Evolutionary conservation across 192 early-diverging fungal species (phyloP), one percentile per base, ranked within the genome.

Genomic region (Podila clonocystis): DNA sequence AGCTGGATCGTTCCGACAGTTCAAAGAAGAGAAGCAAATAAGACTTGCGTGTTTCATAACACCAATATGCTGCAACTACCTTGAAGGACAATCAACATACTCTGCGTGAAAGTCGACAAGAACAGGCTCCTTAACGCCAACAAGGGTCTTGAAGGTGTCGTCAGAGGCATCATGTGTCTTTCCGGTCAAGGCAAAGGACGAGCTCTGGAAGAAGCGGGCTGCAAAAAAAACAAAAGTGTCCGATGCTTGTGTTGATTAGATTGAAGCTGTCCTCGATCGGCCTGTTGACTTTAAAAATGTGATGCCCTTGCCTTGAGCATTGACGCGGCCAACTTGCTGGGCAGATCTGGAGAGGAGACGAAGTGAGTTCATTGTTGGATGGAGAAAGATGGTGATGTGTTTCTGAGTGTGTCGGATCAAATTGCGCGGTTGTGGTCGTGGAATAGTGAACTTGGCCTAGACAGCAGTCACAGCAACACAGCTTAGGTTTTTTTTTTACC

Each of bases 21-120:
- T 5, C 6, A 26, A 22, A 34, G 12, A 22, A 22, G 34, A 17
- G 61, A 63, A 28, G n/a, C 9, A 26, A 26, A 38, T 38, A 20
- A 59, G 34, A 9, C 34, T 36, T 22, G 9, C 9, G 41, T 15
- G 41, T 17, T 2, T 45, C 3, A 45, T 15, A 17, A 17, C 41
- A 17, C 11, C 38, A 41, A 45, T 15, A 45, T 15, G 41, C 41
- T 45, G 34, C 41, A 45, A 45, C 41, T 3, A 45, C 15, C 15
- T 0, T 36, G 34, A 45, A 15, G 13, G 41, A 15, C 13, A 15
- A 3, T 4, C 3, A 26, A 11, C 87, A 83, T 84, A 94, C 91
- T 88, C 74, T 65, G 93, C 93, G 62, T 93, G 89, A 77, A 95
- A 96, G 61, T 96, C 95, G 19, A 96, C 95, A 49, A 96, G 69